Evolutionary conservation across 129 eudicot genomes (phyloP).

Genomic region (Centaurea solstitialis): DNA sequence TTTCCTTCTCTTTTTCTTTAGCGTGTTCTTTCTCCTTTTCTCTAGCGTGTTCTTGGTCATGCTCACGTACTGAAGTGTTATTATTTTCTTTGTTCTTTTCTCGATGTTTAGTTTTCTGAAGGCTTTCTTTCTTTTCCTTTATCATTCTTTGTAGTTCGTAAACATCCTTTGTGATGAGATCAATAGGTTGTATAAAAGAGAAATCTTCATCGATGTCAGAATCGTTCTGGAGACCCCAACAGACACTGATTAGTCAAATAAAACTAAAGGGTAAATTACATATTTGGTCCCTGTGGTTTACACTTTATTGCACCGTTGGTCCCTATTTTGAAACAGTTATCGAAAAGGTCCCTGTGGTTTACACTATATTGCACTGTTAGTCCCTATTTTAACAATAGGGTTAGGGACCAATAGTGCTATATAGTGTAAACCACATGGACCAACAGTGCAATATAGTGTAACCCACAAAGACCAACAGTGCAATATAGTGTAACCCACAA

Average conservation of each 20-base stretch:
- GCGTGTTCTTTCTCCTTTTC: constrained; percentile 55
- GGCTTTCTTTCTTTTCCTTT: constrained; percentile 63
- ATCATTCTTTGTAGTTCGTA: constrained; percentile 75
- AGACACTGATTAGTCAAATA: constrained; percentile 26
- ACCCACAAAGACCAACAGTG: no score
- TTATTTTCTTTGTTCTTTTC: constrained; percentile 57
- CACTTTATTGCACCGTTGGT: no score
- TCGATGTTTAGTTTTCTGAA: constrained; percentile 42
- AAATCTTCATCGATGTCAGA: constrained; percentile 85
- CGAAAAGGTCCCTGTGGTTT: no score
- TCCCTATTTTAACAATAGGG: no score
- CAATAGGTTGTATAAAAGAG: constrained; percentile 86
- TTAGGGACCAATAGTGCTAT: no score
- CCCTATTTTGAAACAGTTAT: no score
- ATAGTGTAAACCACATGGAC: no score
- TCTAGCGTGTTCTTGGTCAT: constrained; percentile 45
- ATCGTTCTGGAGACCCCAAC: constrained; percentile 62
- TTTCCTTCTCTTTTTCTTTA: constrained; percentile 43
- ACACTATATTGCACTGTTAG: no score
- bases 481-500: no score
- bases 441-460: no score
- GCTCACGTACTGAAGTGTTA: constrained; percentile 45
- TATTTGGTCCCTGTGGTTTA: no score
- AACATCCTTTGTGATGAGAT: constrained; percentile 86
- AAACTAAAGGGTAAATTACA: no score